Conservation (phyloP, 306 rosid genomes). For the Corylus avellana region DNA sequence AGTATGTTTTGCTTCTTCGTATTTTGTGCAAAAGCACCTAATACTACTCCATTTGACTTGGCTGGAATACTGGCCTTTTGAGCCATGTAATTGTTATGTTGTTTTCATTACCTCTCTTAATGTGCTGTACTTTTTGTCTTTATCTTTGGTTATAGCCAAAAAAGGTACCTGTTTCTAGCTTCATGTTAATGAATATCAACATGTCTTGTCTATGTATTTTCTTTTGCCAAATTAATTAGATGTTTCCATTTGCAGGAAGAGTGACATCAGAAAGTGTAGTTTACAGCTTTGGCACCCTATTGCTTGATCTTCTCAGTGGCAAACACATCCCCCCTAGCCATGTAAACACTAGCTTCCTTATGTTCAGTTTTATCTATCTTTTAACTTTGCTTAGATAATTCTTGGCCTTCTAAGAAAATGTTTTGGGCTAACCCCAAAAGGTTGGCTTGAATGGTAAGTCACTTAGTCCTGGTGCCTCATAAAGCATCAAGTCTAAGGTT, state of each 20-base stretch:
- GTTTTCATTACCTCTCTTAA: not conserved
- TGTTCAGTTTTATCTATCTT: conserved; percentile 23
- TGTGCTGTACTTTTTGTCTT: too few species aligned
- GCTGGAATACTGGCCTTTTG: not conserved
- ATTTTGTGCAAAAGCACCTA: not conserved
- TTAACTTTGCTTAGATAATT: conserved; percentile 25
- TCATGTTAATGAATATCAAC: not conserved
- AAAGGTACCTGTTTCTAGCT: too few species aligned
- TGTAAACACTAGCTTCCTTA: conserved; percentile 40
- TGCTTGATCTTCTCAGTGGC: conserved; percentile 94
- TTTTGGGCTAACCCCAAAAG: not conserved
- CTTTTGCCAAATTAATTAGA: conserved; percentile 12
- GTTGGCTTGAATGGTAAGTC: not conserved
- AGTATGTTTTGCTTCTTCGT: not conserved
- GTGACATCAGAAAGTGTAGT: conserved; percentile 82
- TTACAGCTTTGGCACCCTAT: conserved; percentile 85
- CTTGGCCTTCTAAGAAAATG: conserved; percentile 1
- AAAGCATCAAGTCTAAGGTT: too few species aligned
- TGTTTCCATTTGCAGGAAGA: conserved; percentile 63
- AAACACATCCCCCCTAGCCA: conserved; percentile 95
- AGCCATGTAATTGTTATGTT: not conserved
- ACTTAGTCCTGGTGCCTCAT: too few species aligned
- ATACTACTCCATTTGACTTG: not conserved
- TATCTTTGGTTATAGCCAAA: too few species aligned
- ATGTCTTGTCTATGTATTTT: not conserved